Evolutionary conservation across 163 green algal genomes (phyloP).

Genomic region (Prototheca wickerhamii): DNA sequence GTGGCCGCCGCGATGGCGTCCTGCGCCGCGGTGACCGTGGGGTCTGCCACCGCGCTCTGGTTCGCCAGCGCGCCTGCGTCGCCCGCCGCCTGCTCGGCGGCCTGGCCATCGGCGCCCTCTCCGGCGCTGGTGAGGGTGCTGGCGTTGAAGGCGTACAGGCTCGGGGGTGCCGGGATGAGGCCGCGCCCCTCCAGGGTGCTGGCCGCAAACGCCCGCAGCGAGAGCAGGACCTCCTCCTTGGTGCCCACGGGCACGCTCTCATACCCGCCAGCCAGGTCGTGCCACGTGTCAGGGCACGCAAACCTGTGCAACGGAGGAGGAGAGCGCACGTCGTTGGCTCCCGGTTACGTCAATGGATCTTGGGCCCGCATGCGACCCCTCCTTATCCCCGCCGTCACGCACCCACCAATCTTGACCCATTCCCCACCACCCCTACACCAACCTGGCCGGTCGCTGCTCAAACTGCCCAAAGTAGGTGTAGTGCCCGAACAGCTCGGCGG

Average conservation of each 20-base stretch:
- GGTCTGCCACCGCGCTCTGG: background rate
- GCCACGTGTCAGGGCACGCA: conserved; percentile 16
- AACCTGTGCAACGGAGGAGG: background rate
- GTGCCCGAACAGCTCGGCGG: conserved; percentile 19
- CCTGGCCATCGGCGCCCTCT: background rate
- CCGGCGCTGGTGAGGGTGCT: background rate
- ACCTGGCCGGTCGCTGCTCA: conserved; percentile 20
- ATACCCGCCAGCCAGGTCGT: conserved; percentile 14
- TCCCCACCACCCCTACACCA: too few species aligned
- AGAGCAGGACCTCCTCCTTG: background rate
- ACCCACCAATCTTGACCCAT: background rate
- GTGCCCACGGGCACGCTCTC: conserved; percentile 6
- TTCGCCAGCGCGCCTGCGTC: background rate
- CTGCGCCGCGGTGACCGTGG: too few species aligned
- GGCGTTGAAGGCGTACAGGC: background rate
- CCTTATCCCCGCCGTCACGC: too few species aligned
- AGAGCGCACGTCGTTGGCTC: too few species aligned
- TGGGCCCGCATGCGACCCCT: too few species aligned
- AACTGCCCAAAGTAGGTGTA: conserved; percentile 34
- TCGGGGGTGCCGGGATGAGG: background rate
- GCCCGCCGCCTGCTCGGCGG: background rate
- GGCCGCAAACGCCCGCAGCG: background rate
- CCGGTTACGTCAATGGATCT: too few species aligned
- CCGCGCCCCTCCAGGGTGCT: background rate
- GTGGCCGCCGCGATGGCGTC: too few species aligned